Conservation (phyloP, 108 stramenopile species). For the Phaeodactylum tricornutum region DNA sequence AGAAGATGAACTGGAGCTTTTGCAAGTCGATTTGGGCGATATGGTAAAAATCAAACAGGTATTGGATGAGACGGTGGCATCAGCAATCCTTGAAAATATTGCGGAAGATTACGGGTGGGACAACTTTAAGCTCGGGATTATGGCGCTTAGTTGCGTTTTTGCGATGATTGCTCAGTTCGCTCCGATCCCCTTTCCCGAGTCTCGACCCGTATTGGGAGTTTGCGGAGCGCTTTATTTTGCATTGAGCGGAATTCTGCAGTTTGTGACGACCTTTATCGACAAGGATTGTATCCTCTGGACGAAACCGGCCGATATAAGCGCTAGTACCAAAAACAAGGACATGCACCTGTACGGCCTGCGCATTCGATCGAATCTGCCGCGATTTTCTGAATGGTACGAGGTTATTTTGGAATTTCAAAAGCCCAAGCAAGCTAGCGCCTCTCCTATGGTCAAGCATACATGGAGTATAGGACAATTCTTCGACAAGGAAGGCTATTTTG, state of each 20-base stretch:
- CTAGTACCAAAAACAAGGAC: constrained; percentile 35
- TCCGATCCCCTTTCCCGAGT: constrained; percentile 88
- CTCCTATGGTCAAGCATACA: constrained; percentile 36
- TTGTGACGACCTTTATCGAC: constrained; percentile 89
- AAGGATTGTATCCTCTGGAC: constrained; percentile 85
- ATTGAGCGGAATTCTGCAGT: constrained; percentile 81
- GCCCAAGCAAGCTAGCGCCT: not conserved
- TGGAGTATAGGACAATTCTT: constrained; percentile 89
- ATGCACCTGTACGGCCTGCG: constrained; percentile 61
- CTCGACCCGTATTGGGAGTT: constrained; percentile 73
- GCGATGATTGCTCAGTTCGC: constrained; percentile 91
- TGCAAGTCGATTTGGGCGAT: constrained; percentile 93
- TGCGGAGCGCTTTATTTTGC: constrained; percentile 89
- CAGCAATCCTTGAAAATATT: constrained; percentile 46
- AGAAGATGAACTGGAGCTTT: constrained; percentile 32
- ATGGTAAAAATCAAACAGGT: constrained; percentile 95
- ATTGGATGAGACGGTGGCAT: constrained; percentile 88
- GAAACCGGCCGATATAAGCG: constrained; percentile 38
- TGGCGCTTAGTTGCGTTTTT: constrained; percentile 86
- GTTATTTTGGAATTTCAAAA: constrained; percentile 66
- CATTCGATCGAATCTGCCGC: constrained; percentile 70
- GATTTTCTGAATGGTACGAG: constrained; percentile 82
- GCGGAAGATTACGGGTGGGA: constrained; percentile 79
- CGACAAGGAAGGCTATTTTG: constrained; percentile 88
- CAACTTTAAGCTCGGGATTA: constrained; percentile 86